Percentiles rank a stretch among this genome's conserved stretches.
These are phyloP conservation scores for Oxytropis ochrocephala DNA, from an alignment of 306 rosid species.

Conservation along the genomic window DNA sequence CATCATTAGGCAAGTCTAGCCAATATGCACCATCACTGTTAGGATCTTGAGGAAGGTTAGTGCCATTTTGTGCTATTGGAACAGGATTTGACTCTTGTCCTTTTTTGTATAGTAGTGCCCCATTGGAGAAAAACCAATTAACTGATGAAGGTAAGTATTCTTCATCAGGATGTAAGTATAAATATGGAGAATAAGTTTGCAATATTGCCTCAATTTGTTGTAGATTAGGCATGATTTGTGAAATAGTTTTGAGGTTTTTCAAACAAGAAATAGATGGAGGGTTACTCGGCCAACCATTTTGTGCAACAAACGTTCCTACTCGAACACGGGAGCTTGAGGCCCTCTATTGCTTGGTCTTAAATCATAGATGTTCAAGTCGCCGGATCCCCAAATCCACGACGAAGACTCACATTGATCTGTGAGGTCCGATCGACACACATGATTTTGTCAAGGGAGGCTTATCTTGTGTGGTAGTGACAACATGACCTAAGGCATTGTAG, in stretches of 20 bases:
- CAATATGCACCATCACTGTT: slow-evolving; percentile 61
- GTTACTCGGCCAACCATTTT: slow-evolving; percentile 4
- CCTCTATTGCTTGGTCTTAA: slow-evolving; percentile 47
- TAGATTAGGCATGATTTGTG: slow-evolving; percentile 44
- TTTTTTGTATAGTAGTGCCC: slow-evolving; percentile 46
- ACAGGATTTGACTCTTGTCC: slow-evolving; percentile 49
- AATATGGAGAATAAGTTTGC: slow-evolving; percentile 42
- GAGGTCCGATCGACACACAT: slow-evolving; percentile 49
- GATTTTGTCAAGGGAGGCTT: slow-evolving; percentile 59
- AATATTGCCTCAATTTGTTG: slow-evolving; percentile 40
- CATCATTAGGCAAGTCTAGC: slow-evolving; percentile 57
- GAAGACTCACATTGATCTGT: slow-evolving; percentile 43
- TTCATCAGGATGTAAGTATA: slow-evolving; percentile 64
- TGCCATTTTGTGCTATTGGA: slow-evolving; percentile 36
- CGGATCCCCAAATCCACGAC: slow-evolving; percentile 55
- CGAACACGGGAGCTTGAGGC: slow-evolving; percentile 29
- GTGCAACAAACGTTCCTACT: slow-evolving; percentile 48
- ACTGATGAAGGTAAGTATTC: slow-evolving; percentile 53
- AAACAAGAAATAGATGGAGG: slow-evolving; percentile 40
- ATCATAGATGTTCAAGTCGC: slow-evolving; percentile 36
- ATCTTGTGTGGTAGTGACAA: slow-evolving; percentile 42
- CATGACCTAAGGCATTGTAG: slow-evolving; percentile 54
- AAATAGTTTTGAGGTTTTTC: slow-evolving; percentile 33
- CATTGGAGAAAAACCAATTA: slow-evolving; percentile 57
- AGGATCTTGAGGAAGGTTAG: slow-evolving; percentile 67